Conservation (phyloP, 1,284 basidiomycete species). For the Ceratobasidium sp. region DNA sequence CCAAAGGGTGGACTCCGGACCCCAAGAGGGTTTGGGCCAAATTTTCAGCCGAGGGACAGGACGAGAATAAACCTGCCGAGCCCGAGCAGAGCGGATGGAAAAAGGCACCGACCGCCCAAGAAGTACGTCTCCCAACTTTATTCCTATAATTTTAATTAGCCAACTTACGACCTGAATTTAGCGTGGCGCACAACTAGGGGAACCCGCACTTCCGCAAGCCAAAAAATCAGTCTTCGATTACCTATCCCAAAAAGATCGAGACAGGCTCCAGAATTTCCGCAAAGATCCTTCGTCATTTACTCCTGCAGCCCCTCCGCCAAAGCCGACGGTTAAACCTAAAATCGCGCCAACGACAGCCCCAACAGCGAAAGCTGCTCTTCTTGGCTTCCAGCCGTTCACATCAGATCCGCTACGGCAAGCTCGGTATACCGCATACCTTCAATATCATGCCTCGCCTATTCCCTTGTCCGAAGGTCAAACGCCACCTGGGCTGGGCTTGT, state of each 20-base stretch:
- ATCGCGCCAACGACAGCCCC: conserved; percentile 46
- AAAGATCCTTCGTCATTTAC: conserved; percentile 44
- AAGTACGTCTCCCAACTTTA: conserved; percentile 62
- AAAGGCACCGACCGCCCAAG: conserved; percentile 59
- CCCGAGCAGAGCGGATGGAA: conserved; percentile 21
- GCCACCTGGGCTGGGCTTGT: conserved; percentile 57
- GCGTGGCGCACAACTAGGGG: conserved; percentile 85
- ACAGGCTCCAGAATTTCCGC: conserved; percentile 76
- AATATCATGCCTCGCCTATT: conserved; percentile 67
- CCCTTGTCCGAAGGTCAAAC: conserved; percentile 51
- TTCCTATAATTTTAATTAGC: not conserved
- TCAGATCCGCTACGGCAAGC: conserved; percentile 80
- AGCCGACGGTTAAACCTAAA: conserved; percentile 44
- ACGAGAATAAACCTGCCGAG: not conserved
- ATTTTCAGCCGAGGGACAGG: conserved; percentile 44
- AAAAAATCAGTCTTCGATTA: conserved; percentile 90
- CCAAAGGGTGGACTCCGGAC: conserved; percentile 84
- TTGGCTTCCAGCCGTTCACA: conserved; percentile 89
- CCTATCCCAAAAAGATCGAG: conserved; percentile 88
- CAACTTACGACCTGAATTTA: conserved; percentile 48
- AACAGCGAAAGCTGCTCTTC: conserved; percentile 78
- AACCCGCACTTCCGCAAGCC: conserved; percentile 71
- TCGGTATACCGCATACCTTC: conserved; percentile 84
- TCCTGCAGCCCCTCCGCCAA: conserved; percentile 36
- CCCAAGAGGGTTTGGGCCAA: conserved; percentile 79